Conservation (phyloP, 176 grass and related monocot genomes). For the Carex cristatella region DNA sequence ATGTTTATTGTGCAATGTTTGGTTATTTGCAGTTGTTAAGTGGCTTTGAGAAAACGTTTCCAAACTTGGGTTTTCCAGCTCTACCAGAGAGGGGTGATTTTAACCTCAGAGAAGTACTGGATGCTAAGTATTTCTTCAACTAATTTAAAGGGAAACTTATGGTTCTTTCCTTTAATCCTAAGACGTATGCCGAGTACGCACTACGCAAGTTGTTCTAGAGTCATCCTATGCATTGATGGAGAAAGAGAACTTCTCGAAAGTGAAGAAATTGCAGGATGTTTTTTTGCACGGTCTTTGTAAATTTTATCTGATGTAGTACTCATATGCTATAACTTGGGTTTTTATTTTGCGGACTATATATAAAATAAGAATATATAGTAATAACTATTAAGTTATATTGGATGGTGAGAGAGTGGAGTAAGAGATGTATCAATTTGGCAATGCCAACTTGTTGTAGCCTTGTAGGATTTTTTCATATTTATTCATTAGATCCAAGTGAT, state of each 20-base stretch:
- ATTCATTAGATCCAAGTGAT: not conserved
- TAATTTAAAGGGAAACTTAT: slow-evolving; percentile 15
- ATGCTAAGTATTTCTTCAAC: slow-evolving; percentile 90
- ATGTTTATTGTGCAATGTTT: not conserved
- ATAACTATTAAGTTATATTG: slow-evolving; percentile 7
- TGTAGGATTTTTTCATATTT: slow-evolving; percentile 9
- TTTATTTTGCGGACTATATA: not conserved
- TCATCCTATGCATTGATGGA: not conserved
- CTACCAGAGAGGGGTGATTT: slow-evolving; percentile 92
- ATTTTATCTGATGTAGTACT: slow-evolving; percentile 16
- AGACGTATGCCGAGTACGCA: not conserved
- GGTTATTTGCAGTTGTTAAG: slow-evolving; percentile 71
- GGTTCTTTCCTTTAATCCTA: not conserved
- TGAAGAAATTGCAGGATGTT: not conserved
- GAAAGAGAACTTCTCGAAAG: not conserved
- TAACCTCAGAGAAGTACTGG: slow-evolving; percentile 69
- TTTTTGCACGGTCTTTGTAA: not conserved
- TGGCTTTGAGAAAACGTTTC: slow-evolving; percentile 75
- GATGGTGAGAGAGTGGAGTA: not conserved
- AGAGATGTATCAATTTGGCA: not conserved
- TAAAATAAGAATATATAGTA: slow-evolving; percentile 9
- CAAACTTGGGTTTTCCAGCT: slow-evolving; percentile 50
- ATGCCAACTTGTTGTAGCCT: not conserved
- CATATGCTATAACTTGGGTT: not conserved
- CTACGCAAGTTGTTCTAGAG: not conserved